Percentiles rank a stretch among this genome's conserved stretches.
These are phyloP conservation scores for Hippophae rhamnoides DNA, from an alignment of 306 rosid genomes.

Conservation along the genomic window DNA sequence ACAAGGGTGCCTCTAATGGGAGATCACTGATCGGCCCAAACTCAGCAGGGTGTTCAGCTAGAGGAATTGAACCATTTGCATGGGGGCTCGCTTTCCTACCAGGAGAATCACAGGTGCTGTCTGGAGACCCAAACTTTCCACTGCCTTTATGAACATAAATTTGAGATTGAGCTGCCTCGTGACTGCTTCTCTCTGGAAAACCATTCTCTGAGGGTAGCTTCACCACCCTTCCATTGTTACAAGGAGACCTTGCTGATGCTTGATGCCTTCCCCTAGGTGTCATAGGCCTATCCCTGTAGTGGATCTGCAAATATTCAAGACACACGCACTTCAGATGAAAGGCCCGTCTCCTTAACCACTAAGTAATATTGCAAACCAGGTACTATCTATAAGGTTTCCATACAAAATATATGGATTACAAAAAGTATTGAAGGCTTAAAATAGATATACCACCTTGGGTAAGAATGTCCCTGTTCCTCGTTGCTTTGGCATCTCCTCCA, in stretches of 20 bases:
- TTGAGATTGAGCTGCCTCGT: conserved; percentile 23
- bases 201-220: conserved; percentile 21
- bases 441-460: conserved; percentile 39
- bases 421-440: conserved; percentile 13
- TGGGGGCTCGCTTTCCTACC: conserved; percentile 17
- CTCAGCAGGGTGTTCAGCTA: conserved; percentile 23
- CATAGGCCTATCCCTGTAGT: conserved; percentile 31
- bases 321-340: conserved; percentile 11
- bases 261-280: conserved; percentile 42
- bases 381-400: conserved; percentile 2
- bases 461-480: conserved; percentile 51
- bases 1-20: conserved; percentile 22
- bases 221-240: conserved; percentile 24
- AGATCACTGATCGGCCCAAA: conserved; percentile 21
- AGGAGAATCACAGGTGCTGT: conserved; percentile 23
- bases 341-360: conserved; percentile 9
- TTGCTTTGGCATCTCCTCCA: conserved; percentile 39
- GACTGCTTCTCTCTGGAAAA: conserved; percentile 27
- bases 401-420: neutral
- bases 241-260: conserved; percentile 31
- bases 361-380: neutral
- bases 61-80: conserved; percentile 22
- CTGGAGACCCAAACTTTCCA: conserved; percentile 20
- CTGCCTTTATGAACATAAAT: conserved; percentile 16
- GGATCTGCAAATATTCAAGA: conserved; percentile 33